These are phyloP conservation scores for Termitomyces eurrhizus DNA, from an alignment of 768 basidiomycete species.

Conservation along the genomic window DNA sequence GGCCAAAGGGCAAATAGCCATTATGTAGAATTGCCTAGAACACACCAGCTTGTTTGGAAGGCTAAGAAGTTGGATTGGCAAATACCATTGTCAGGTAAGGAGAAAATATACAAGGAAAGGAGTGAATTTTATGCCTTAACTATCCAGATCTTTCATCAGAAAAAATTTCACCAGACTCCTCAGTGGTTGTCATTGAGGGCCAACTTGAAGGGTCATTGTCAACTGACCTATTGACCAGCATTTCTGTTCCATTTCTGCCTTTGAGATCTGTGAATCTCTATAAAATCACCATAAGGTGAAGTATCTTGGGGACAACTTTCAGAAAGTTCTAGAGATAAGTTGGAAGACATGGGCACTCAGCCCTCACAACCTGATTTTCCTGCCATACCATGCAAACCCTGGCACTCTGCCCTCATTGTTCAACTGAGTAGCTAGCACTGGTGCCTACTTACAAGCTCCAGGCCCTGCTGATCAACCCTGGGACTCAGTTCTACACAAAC, in stretches of 20 bases:
- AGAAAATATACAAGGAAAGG: background rate
- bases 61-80: slow-evolving; percentile 25
- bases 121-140: slow-evolving; percentile 41
- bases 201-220: background rate
- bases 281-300: background rate
- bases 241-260: background rate
- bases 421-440: too few relatives aligned
- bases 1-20: slow-evolving; percentile 8
- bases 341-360: too few relatives aligned
- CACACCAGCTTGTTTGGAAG: slow-evolving; percentile 8
- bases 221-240: background rate
- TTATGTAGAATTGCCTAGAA: slow-evolving; percentile 6
- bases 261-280: background rate
- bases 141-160: slow-evolving; percentile 41
- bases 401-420: too few relatives aligned
- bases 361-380: too few relatives aligned
- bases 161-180: slow-evolving; percentile 42
- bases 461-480: too few relatives aligned
- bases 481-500: too few relatives aligned
- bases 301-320: background rate
- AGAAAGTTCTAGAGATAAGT: too few relatives aligned
- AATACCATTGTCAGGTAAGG: slow-evolving; percentile 19
- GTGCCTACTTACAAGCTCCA: too few relatives aligned
- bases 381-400: too few relatives aligned
- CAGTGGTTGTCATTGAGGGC: slow-evolving; percentile 1